Evolutionary conservation across 225 moss, liverwort and hornwort species (phyloP).

Genomic region (Pleurozium schreberi): DNA sequence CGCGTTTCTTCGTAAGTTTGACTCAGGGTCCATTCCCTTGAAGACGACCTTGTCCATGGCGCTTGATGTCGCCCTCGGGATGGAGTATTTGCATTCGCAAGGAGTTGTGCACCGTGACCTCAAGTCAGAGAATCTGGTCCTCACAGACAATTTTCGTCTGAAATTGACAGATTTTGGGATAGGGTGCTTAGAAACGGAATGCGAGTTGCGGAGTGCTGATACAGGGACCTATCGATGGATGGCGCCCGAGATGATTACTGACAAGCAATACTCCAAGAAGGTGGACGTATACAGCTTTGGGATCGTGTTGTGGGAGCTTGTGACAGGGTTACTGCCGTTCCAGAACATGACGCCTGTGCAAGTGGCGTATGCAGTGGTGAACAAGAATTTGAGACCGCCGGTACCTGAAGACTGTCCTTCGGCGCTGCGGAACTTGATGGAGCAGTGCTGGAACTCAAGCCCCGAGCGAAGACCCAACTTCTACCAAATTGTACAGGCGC

Average conservation of each 20-base stretch:
- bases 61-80: conserved; percentile 60
- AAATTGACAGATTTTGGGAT: conserved; percentile 88
- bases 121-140: conserved; percentile 71
- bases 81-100: conserved; percentile 86
- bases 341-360: conserved; percentile 74
- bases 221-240: conserved; percentile 89
- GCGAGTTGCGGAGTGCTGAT: conserved; percentile 46
- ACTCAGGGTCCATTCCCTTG: conserved; percentile 22
- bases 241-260: conserved; percentile 90
- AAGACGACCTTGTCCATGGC: conserved; percentile 51
- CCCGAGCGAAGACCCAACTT: conserved; percentile 71
- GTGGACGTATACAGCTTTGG: conserved; percentile 95
- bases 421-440: conserved; percentile 51
- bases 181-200: conserved; percentile 71
- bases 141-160: conserved; percentile 37
- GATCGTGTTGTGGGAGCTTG: conserved; percentile 78
- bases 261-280: conserved; percentile 57
- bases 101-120: conserved; percentile 77
- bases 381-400: conserved; percentile 59
- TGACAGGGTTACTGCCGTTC: conserved; percentile 58
- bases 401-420: conserved; percentile 49
- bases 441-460: conserved; percentile 66
- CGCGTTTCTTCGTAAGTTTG: conserved; percentile 49
- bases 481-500: conserved; percentile 55
- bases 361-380: conserved; percentile 81